Conservation (phyloP, 345 rosid species). For the Fremontodendron californicum region DNA sequence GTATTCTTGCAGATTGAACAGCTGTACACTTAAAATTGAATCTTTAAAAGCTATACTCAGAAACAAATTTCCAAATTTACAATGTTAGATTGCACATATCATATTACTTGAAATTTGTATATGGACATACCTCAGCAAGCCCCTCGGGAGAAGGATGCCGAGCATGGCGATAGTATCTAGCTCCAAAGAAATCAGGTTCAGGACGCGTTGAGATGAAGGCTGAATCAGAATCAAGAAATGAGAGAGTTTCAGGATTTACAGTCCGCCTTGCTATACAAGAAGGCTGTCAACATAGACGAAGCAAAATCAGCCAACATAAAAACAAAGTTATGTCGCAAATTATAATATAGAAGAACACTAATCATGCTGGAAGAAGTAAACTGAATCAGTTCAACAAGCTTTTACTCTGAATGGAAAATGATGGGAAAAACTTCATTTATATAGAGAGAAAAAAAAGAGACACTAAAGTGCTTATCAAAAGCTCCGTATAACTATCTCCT, state of each 20-base stretch:
- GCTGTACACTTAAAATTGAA: background rate
- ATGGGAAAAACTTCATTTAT: background rate
- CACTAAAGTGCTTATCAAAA: slow-evolving; percentile 18
- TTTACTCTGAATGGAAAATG: background rate
- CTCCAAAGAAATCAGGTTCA: slow-evolving; percentile 42
- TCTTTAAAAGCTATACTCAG: background rate
- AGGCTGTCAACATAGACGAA: slow-evolving; percentile 42
- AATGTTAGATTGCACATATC: background rate
- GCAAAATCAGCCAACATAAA: slow-evolving; percentile 12
- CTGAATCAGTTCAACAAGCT: background rate
- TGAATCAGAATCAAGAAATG: slow-evolving; percentile 41
- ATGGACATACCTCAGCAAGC: slow-evolving; percentile 65
- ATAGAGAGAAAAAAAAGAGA: background rate
- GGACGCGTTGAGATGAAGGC: slow-evolving; percentile 31
- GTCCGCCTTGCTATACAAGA: slow-evolving; percentile 36
- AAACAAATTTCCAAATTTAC: background rate
- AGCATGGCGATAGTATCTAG: slow-evolving; percentile 61
- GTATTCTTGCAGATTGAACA: background rate
- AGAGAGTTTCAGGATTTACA: slow-evolving; percentile 39
- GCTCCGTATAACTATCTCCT: slow-evolving; percentile 17
- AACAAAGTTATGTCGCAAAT: background rate
- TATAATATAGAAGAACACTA: background rate
- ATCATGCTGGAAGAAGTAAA: background rate
- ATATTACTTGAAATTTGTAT: background rate
- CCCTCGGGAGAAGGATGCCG: slow-evolving; percentile 81